Base-by-base conservation (phyloP, 495 filamentous ascomycete species). In the Bacidia rubella region DNA sequence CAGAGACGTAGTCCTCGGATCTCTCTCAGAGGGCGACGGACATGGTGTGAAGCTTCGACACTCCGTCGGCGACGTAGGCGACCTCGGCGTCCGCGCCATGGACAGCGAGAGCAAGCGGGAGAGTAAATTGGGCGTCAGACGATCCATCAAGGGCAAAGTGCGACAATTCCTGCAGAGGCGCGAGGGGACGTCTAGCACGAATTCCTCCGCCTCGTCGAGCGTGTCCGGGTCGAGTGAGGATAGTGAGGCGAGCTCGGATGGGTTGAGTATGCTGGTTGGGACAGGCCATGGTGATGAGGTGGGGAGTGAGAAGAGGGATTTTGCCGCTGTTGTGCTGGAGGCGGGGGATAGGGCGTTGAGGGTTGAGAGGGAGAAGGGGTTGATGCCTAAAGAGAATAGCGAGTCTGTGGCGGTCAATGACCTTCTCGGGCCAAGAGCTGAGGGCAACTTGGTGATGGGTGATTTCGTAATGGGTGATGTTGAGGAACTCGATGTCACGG, bases 401-500 rank as follows among this genome's bases (percentile, higher is more conserved):
- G 41, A 43, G 4, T 7, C 11, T n/a, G n/a, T 47, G 12, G 24
- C 7, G 17, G 20, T 23, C 15, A 47, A 26, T 24, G 23, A 27
- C 29, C 23, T n/a, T n/a, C n/a, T n/a, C n/a, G n/a, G n/a, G n/a
- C n/a, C n/a, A n/a, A n/a, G n/a, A n/a, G n/a, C n/a, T n/a, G n/a
- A n/a, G n/a, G 44, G 44, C n/a, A 22, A 22, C 15, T 17, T 15
- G 22, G 44, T 21, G 22, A n/a, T 20, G 44, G 22, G 24, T 15
- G 44, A 35, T 15, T 5, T 35, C 7, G 29, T 15, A 35, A 15
- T 35, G 29, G 29, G 29, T 5, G 7, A 35, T 5, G 15, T 22
- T 3, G 52, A 56, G 9, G 49, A 60, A n/a, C 48, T 74, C 3
- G 71, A 75, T 32, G 69, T 75, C 2, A 23, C 47, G n/a, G 47